phyloP scores from a whole-genome alignment of 2,329 filamentous ascomycete species.

The Lecanicillium sp. region DNA sequence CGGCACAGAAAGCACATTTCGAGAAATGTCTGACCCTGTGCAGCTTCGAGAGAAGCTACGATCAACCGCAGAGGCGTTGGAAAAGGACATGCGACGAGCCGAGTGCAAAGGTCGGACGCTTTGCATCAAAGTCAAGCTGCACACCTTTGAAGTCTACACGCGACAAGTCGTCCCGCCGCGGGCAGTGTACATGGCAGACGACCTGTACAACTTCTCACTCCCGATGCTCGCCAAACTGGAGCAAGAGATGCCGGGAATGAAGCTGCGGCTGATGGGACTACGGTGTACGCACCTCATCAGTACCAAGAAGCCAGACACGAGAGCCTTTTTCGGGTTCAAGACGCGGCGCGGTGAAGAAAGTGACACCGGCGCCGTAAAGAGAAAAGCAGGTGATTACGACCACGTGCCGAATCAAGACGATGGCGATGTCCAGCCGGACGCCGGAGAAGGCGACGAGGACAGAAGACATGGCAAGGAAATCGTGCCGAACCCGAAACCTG shows the following conservation, averaged over 20 bases:
- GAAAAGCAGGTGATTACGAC: conserved; percentile 3
- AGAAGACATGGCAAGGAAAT: conserved; percentile 43
- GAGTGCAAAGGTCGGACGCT: conserved; percentile 86
- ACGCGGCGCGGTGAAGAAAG: conserved; percentile 17
- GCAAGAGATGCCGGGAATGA: conserved; percentile 74
- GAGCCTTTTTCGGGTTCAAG: conserved; percentile 69
- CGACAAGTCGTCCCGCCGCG: conserved; percentile 70
- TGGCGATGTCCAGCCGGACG: conserved; percentile 9
- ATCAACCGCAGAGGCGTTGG: conserved; percentile 76
- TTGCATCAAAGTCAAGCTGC: conserved; percentile 85
- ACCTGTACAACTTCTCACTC: conserved; percentile 73
- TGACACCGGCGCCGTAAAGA: conserved; percentile 1
- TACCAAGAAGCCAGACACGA: conserved; percentile 71
- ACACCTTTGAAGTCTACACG: conserved; percentile 87
- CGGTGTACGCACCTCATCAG: conserved; percentile 81
- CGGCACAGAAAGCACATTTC: conserved; percentile 87
- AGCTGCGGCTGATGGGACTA: conserved; percentile 77
- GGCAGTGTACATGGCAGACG: conserved; percentile 65
- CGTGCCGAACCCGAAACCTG: conserved; percentile 34
- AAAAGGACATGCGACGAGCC: conserved; percentile 72
- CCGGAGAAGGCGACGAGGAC: conserved; percentile 30
- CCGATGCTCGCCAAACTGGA: conserved; percentile 81
- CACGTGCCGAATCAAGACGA: conserved; percentile 11
- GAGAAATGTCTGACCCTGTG: conserved; percentile 62
- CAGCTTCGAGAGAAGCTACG: conserved; percentile 70